Evolutionary conservation across 2,329 filamentous ascomycete species (phyloP).

Genomic region (Aquanectria penicillioides): DNA sequence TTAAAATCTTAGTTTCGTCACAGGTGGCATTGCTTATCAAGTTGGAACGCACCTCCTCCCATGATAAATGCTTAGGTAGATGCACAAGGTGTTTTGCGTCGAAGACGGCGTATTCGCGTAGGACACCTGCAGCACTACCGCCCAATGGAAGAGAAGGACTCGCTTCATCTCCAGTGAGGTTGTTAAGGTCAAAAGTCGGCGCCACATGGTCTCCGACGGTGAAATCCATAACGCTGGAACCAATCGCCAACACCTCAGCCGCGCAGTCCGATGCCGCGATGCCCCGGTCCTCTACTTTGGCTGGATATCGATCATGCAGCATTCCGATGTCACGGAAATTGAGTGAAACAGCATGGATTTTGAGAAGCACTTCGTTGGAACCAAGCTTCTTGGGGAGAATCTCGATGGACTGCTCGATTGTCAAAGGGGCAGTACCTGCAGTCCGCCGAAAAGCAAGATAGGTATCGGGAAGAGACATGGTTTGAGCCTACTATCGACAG

Average conservation of each 20-base stretch:
- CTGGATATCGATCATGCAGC: constrained; percentile 38
- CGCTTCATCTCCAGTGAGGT: background rate
- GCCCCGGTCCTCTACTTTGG: constrained; percentile 19
- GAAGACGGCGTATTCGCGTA: constrained; percentile 1
- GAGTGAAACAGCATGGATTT: constrained; percentile 31
- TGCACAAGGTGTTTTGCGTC: background rate
- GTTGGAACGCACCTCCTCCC: background rate
- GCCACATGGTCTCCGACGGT: constrained; percentile 30
- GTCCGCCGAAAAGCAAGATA: background rate
- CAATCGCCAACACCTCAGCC: constrained; percentile 36
- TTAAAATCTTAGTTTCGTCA: background rate
- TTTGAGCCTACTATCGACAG: too few species aligned
- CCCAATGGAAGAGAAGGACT: background rate
- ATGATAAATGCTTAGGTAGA: background rate
- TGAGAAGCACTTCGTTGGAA: constrained; percentile 26
- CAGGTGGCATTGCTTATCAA: too few species aligned
- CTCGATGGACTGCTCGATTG: background rate
- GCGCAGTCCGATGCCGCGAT: constrained; percentile 26
- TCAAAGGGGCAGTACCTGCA: background rate
- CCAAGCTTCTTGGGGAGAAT: constrained; percentile 8
- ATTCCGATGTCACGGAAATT: constrained; percentile 40
- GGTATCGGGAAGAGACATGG: background rate
- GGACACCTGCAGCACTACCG: background rate
- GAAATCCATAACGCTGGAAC: constrained; percentile 31
- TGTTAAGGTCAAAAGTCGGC: background rate